Evolutionary conservation across 345 rosid genomes (phyloP).

Genomic region (Pugionium dolabratum): DNA sequence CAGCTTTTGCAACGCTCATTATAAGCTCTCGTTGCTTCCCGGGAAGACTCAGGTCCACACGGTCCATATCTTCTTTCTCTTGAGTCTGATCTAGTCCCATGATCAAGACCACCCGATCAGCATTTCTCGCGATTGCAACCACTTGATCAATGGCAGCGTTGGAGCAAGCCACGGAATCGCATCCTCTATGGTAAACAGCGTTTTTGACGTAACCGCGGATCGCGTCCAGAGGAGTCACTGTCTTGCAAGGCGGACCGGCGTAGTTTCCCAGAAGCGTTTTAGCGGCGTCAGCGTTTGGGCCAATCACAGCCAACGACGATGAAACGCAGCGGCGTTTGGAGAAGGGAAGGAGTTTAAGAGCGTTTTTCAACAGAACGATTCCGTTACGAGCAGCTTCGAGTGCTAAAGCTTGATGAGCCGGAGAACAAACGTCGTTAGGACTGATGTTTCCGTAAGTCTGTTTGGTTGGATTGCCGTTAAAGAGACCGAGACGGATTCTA

Average conservation of each 20-base stretch:
- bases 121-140: conserved; percentile 53
- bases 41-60: conserved; percentile 64
- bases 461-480: conserved; percentile 63
- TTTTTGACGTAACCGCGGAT: conserved; percentile 53
- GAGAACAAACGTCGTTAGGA: conserved; percentile 63
- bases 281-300: conserved; percentile 72
- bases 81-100: conserved; percentile 89
- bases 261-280: conserved; percentile 78
- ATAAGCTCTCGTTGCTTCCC: conserved; percentile 76
- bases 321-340: conserved; percentile 44
- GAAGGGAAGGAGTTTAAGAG: conserved; percentile 59
- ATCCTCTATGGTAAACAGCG: conserved; percentile 56
- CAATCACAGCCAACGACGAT: conserved; percentile 66
- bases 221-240: conserved; percentile 59
- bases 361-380: conserved; percentile 82
- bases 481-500: conserved; percentile 87
- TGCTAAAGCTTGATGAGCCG: conserved; percentile 72
- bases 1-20: conserved; percentile 55
- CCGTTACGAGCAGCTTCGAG: conserved; percentile 86
- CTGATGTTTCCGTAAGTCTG: conserved; percentile 68
- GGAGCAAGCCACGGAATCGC: conserved; percentile 66
- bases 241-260: conserved; percentile 72
- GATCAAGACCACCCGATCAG: conserved; percentile 66
- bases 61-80: conserved; percentile 75
- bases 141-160: conserved; percentile 55